phyloP scores from a whole-genome alignment of 441 rosid genomes.

The Melastoma candidum region DNA sequence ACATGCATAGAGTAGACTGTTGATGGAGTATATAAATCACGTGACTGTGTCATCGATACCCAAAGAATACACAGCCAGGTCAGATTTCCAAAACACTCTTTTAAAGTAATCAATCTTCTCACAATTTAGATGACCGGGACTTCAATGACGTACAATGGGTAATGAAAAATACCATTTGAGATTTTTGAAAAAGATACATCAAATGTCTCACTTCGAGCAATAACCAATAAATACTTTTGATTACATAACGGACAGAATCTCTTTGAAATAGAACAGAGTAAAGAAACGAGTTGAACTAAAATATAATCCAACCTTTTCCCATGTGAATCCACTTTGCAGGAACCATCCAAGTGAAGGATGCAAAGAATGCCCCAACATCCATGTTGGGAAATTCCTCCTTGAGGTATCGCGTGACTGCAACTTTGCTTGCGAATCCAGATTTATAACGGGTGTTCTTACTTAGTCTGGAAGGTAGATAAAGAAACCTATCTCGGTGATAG shows the following conservation, averaged over 20 bases:
- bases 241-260: background rate
- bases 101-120: too few species aligned
- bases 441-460: background rate
- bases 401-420: conserved; percentile 40
- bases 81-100: too few species aligned
- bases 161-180: too few species aligned
- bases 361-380: conserved; percentile 52
- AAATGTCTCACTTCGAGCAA: background rate
- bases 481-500: conserved; percentile 46
- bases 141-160: too few species aligned
- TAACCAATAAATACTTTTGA: background rate
- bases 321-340: conserved; percentile 26
- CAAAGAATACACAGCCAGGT: too few species aligned
- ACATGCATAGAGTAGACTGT: too few species aligned
- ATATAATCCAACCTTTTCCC: conserved; percentile 16
- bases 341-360: conserved; percentile 69
- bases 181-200: too few species aligned
- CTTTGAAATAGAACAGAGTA: background rate
- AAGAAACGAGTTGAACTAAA: background rate
- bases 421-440: conserved; percentile 54
- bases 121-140: too few species aligned
- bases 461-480: conserved; percentile 14
- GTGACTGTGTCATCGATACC: too few species aligned
- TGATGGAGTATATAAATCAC: too few species aligned
- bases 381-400: conserved; percentile 33